Conservation (phyloP, 2,329 filamentous ascomycete genomes). For the Tolypocladium sp. region DNA sequence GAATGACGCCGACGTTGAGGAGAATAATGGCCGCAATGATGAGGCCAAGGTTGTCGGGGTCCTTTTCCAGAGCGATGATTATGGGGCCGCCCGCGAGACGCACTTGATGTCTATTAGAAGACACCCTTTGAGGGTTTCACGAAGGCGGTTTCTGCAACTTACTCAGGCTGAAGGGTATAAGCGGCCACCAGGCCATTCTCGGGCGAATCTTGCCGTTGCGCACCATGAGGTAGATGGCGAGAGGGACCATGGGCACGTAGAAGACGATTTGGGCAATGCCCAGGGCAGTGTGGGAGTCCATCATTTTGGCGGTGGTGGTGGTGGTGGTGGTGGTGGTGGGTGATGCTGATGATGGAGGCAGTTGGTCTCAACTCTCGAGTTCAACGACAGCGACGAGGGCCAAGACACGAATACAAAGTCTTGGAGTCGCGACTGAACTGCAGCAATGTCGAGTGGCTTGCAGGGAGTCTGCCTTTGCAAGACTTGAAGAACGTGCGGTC, state of each 20-base stretch:
- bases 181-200: conserved; percentile 16
- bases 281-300: conserved; percentile 12
- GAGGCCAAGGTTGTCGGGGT: conserved; percentile 11
- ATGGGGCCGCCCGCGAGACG: conserved; percentile 17
- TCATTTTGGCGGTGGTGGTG: neutral
- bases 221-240: conserved; percentile 12
- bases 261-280: conserved; percentile 16
- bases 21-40: conserved; percentile 15
- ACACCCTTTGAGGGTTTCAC: neutral
- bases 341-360: neutral
- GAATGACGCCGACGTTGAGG: conserved; percentile 19
- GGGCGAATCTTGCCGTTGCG: conserved; percentile 17
- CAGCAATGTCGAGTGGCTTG: neutral
- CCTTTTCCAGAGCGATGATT: conserved; percentile 11
- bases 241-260: conserved; percentile 14
- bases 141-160: neutral
- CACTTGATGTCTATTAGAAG: conserved; percentile 3
- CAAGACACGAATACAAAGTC: neutral
- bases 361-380: neutral
- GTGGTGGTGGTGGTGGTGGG: neutral
- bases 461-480: neutral
- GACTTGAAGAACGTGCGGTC: neutral
- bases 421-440: neutral
- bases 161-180: conserved; percentile 15
- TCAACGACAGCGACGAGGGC: neutral